Conservation (phyloP, 169 alveolate genomes). For the Miamiensis avidus region DNA sequence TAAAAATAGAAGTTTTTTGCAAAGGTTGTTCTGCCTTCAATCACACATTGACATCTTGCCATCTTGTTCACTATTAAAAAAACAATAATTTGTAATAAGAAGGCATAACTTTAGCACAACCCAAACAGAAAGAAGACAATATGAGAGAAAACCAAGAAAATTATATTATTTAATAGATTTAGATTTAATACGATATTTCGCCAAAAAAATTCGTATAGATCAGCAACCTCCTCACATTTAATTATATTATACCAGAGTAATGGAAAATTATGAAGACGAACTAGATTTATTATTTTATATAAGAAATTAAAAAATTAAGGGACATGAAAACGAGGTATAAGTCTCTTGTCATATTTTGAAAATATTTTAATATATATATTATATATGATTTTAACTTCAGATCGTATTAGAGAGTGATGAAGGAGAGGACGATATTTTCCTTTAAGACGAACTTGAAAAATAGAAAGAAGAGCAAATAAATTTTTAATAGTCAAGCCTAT, state of each 20-base stretch:
- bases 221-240: neutral
- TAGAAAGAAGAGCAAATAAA: too few species aligned
- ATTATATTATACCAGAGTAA: neutral
- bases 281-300: too few species aligned
- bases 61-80: conserved; percentile 1
- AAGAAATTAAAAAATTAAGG: too few species aligned
- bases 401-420: too few species aligned
- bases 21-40: neutral
- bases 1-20: neutral
- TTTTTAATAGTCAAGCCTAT: too few species aligned
- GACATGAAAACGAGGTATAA: too few species aligned
- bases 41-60: neutral
- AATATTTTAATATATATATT: too few species aligned
- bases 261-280: too few species aligned
- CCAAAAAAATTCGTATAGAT: neutral
- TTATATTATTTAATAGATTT: neutral
- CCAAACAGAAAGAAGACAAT: neutral
- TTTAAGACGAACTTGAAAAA: too few species aligned
- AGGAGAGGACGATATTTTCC: too few species aligned
- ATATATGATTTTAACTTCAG: too few species aligned
- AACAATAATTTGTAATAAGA: neutral
- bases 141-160: neutral
- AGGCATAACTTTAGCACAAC: neutral
- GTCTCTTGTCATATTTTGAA: too few species aligned
- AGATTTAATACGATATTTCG: neutral